Percentiles rank a stretch among this genome's conserved stretches.
phyloP scores from a whole-genome alignment of 805 yeast genomes.

The Ogataea henricii region DNA sequence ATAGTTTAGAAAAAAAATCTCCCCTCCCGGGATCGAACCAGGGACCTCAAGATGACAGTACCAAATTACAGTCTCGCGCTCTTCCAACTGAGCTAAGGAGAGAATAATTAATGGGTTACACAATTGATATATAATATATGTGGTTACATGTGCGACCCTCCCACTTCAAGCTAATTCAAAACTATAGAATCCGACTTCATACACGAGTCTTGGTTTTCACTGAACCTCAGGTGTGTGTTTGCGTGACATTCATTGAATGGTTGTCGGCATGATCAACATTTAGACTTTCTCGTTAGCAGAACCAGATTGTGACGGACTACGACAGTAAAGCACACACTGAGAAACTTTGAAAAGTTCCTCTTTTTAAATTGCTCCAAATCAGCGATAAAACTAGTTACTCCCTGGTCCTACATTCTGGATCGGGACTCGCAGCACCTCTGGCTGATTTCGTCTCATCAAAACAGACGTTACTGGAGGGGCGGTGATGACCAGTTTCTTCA shows the following conservation, averaged over 20 bases:
- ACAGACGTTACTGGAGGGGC: not conserved
- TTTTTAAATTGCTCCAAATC: not conserved
- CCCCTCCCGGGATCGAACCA: constrained; percentile 29
- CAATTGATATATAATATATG: no score
- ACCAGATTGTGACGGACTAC: constrained; percentile 5
- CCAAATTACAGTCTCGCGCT: constrained; percentile 25
- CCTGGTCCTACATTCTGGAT: constrained; percentile 3
- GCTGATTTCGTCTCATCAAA: not conserved
- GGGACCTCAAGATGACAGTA: constrained; percentile 25
- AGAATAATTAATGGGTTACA: constrained; percentile 9
- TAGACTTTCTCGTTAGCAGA: no score
- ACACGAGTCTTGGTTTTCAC: no score
- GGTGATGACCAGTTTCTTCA: not conserved
- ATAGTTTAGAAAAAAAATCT: constrained; percentile 7
- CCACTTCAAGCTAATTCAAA: no score
- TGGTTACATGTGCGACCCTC: no score
- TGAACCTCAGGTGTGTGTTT: no score
- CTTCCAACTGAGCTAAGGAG: constrained; percentile 27
- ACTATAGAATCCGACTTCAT: no score
- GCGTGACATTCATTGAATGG: no score
- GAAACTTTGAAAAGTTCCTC: not conserved
- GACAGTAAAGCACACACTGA: constrained; percentile 4
- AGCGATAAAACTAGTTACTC: not conserved
- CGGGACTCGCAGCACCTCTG: not conserved
- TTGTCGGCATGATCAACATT: no score